Base-by-base conservation (phyloP, 2,329 filamentous ascomycete genomes). In the Xylaria hypoxylon region DNA sequence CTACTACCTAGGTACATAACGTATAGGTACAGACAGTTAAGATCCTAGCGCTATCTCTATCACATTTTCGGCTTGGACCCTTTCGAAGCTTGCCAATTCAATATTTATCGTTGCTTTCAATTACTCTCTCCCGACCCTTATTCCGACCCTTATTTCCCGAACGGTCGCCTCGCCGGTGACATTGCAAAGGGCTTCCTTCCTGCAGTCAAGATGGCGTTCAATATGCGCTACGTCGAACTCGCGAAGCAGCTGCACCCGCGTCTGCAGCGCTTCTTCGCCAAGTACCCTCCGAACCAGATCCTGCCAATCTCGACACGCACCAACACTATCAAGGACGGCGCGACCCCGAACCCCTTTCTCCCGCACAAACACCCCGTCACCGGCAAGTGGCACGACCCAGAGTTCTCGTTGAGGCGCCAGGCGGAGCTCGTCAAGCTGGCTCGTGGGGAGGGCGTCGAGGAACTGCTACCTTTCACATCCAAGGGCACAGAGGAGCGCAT, bases 401-500 rank as follows among this genome's bases (percentile, higher is more conserved):
- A 89, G 63, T 94, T 90, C 82, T 96, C 93, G 5, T 85, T 97
- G 72, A 88, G 96, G 62, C 87, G 92, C 68, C 96, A 99, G 84
- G 94, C 94, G 26, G 92, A 97, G 74, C 86, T 99, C 26, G 92
- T 96, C 74, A 96, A 97, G 81, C 80, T 98, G 74, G 94, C 96
- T 4, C 83, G 87, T 64, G 84, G 91, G 74, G 86, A 94, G 79
- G 92, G 92, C 61, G 90, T 97, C 3, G 91, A 94, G 79, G 90
- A 93, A 69, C 82, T 97, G 72, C 81, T 97, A 67, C 94, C 94
- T 0, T 87, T 86, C 72, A 92, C 91, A 11, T 84, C 84, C 65
- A 97, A 97, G 86, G 89, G 89, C 73, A 90, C 90, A 2, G 90
- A 89, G 72, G 86, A 87, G 77, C 89, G 85, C 79, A 86, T 94